Percentiles rank a stretch among this genome's conserved stretches.
Conservation (phyloP, 345 rosid genomes). For the Corymbia maculata region DNA sequence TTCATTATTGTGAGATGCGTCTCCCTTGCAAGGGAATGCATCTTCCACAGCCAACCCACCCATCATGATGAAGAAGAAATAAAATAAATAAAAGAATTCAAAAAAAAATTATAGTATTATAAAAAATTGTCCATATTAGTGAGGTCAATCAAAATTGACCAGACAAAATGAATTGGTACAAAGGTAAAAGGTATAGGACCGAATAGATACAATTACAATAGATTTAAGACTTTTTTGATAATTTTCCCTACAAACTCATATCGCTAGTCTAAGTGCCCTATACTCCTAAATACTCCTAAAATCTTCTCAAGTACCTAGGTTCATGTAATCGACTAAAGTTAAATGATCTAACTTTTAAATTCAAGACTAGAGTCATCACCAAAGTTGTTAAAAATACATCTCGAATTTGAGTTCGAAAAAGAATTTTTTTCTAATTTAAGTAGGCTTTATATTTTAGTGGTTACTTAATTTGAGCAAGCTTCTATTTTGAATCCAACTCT, state of each 20-base stretch:
- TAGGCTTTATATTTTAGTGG: background rate
- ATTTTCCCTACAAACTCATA: background rate
- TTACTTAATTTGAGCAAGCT: background rate
- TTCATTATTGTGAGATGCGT: background rate
- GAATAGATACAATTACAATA: too few relatives aligned
- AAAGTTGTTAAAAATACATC: too few relatives aligned
- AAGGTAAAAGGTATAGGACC: too few relatives aligned
- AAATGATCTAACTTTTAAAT: background rate
- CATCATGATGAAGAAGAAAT: background rate
- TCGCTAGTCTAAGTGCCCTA: background rate
- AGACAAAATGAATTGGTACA: too few relatives aligned
- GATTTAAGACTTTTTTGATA: too few relatives aligned
- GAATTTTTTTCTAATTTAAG: background rate
- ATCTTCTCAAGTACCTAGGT: background rate
- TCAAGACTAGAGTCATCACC: background rate
- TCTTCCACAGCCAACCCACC: too few relatives aligned
- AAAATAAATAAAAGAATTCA: too few relatives aligned
- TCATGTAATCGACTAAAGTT: background rate
- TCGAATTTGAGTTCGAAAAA: background rate
- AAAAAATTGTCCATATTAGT: too few relatives aligned
- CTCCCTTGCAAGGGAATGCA: background rate
- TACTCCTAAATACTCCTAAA: background rate
- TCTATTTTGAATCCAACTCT: background rate
- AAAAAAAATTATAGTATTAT: too few relatives aligned
- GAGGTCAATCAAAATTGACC: too few relatives aligned